Evolutionary conservation across 2,329 filamentous ascomycete genomes (phyloP).

Genomic region (Nemania abortiva): DNA sequence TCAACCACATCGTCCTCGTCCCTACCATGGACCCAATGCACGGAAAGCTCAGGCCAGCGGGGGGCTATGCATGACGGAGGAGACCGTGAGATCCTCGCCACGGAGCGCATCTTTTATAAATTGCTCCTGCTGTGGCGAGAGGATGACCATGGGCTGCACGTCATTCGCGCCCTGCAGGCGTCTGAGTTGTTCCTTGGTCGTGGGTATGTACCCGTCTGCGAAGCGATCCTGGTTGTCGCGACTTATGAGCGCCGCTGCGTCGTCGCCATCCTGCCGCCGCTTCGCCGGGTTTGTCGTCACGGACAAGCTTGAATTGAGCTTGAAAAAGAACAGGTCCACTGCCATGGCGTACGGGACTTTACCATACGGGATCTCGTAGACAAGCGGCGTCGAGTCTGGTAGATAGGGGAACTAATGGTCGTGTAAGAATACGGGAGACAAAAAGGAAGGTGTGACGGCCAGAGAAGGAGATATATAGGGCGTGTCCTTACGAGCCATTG

Average conservation of each 20-base stretch:
- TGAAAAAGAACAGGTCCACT: conserved; percentile 45
- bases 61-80: conserved; percentile 27
- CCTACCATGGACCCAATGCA: conserved; percentile 10
- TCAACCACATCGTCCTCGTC: background rate
- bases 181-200: background rate
- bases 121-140: conserved; percentile 38
- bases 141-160: conserved; percentile 22
- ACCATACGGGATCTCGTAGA: conserved; percentile 41
- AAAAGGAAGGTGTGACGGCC: background rate
- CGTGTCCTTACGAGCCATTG: conserved; percentile 46
- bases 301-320: conserved; percentile 41
- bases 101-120: conserved; percentile 43
- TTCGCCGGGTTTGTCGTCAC: conserved; percentile 37
- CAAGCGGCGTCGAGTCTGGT: conserved; percentile 38
- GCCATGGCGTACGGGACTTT: conserved; percentile 46
- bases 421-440: conserved; percentile 3
- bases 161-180: background rate
- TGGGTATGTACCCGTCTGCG: background rate
- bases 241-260: conserved; percentile 44
- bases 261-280: conserved; percentile 43
- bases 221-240: conserved; percentile 14
- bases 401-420: conserved; percentile 42
- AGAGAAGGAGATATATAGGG: background rate
- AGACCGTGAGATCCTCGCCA: conserved; percentile 28
- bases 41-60: conserved; percentile 40